Evolutionary conservation across 306 rosid species (phyloP).

Genomic region (Datisca glomerata): DNA sequence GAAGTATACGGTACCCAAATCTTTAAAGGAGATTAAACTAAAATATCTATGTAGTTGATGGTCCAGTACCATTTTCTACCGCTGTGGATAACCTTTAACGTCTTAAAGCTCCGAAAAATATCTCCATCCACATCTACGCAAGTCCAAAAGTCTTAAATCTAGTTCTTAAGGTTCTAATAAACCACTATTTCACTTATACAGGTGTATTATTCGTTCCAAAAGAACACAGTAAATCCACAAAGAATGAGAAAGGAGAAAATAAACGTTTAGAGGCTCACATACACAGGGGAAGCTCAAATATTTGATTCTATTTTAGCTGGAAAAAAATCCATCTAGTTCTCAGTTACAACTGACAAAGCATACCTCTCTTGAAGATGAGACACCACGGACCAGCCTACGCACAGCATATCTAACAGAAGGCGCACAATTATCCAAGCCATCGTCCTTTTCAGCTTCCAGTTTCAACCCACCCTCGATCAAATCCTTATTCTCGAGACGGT

Average conservation of each 20-base stretch:
- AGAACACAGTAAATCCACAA: too few species aligned
- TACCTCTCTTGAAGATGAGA: conserved; percentile 93
- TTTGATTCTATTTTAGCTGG: too few species aligned
- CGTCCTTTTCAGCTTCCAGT: conserved; percentile 87
- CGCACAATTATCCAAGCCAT: conserved; percentile 83
- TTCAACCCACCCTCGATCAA: conserved; percentile 43
- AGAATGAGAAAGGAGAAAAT: too few species aligned
- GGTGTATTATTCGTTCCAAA: conserved; percentile 39
- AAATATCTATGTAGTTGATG: background rate
- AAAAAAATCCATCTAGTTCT: too few species aligned
- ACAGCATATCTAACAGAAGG: conserved; percentile 92
- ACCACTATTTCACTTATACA: background rate
- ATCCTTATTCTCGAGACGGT: conserved; percentile 42
- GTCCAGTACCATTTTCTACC: background rate
- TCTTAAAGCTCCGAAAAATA: background rate
- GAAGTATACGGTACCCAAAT: background rate
- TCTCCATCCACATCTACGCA: background rate
- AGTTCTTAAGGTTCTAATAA: too few species aligned
- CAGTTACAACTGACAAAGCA: too few species aligned
- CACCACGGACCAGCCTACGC: conserved; percentile 84
- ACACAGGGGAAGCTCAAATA: too few species aligned
- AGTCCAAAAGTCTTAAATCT: too few species aligned
- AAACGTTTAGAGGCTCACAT: too few species aligned
- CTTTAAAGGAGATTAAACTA: background rate
- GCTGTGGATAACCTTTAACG: background rate